Percentiles rank a stretch among this genome's conserved stretches.
These are phyloP conservation scores for Candida chilensis DNA, from an alignment of 805 yeast species.

Conservation along the genomic window DNA sequence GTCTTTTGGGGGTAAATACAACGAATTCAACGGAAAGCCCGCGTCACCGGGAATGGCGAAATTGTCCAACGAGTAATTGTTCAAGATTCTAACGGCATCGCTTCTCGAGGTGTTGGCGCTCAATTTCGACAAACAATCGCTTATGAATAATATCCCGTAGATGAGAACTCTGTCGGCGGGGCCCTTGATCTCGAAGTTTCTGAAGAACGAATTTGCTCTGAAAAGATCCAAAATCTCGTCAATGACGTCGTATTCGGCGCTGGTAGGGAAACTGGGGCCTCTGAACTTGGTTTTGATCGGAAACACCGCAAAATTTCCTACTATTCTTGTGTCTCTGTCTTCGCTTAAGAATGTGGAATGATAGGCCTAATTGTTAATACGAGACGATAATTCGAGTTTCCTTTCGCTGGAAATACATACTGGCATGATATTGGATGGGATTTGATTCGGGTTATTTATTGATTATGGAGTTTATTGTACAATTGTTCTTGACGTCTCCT, in stretches of 20 bases:
- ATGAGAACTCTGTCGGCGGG: constrained; percentile 88
- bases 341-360: constrained; percentile 73
- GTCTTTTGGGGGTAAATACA: constrained; percentile 66
- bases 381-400: too few relatives aligned
- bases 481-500: too few relatives aligned
- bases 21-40: constrained; percentile 83
- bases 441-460: too few relatives aligned
- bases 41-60: constrained; percentile 93
- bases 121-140: constrained; percentile 72
- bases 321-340: constrained; percentile 48
- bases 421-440: too few relatives aligned
- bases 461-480: too few relatives aligned
- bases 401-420: too few relatives aligned
- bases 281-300: constrained; percentile 80
- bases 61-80: constrained; percentile 79
- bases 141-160: constrained; percentile 85
- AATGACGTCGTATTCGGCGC: constrained; percentile 72
- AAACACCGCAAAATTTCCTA: constrained; percentile 75
- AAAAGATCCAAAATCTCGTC: constrained; percentile 90
- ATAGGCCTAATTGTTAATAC: constrained; percentile 62
- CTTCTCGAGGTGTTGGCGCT: constrained; percentile 34
- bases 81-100: constrained; percentile 63
- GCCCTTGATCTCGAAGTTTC: constrained; percentile 94
- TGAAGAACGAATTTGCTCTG: constrained; percentile 93
- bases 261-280: constrained; percentile 83